Percentiles rank a stretch among this genome's conserved stretches.
phyloP scores from a whole-genome alignment of 2,329 filamentous ascomycete species.

The Emmonsiellopsis sp. region DNA sequence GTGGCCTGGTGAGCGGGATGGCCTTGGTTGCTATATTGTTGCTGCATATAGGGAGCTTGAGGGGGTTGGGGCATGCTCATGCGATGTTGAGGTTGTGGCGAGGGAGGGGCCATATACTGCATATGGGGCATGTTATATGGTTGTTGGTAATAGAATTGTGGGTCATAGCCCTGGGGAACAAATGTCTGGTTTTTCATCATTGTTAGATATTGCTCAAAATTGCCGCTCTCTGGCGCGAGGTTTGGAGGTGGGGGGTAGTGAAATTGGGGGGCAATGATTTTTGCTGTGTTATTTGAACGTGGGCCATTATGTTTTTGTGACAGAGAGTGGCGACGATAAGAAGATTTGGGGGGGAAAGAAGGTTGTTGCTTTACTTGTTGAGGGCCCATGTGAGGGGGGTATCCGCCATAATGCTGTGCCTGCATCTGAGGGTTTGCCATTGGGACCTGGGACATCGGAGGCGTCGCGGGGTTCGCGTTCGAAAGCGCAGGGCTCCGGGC shows the following conservation, averaged over 20 bases:
- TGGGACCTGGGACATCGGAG: constrained; percentile 62
- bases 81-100: constrained; percentile 38
- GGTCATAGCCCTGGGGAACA: constrained; percentile 39
- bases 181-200: constrained; percentile 55
- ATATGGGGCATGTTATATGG: constrained; percentile 29
- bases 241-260: constrained; percentile 37
- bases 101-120: constrained; percentile 34
- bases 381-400: constrained; percentile 47
- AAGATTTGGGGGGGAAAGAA: constrained; percentile 18
- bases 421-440: constrained; percentile 57
- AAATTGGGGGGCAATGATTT: constrained; percentile 16
- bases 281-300: constrained; percentile 9
- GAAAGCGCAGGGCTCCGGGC: constrained; percentile 57
- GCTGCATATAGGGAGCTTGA: constrained; percentile 40
- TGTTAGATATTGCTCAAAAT: constrained; percentile 67
- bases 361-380: constrained; percentile 50
- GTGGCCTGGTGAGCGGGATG: constrained; percentile 49
- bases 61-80: constrained; percentile 33
- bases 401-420: constrained; percentile 49
- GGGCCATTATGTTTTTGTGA: constrained; percentile 16
- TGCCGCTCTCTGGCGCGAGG: constrained; percentile 58
- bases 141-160: constrained; percentile 35
- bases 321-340: constrained; percentile 21
- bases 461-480: constrained; percentile 57
- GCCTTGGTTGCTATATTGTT: constrained; percentile 39